Evolutionary conservation across 2,329 filamentous ascomycete genomes (phyloP), one percentile per base, ranked within the genome.

Genomic region (Talaromyces rugulosus): DNA sequence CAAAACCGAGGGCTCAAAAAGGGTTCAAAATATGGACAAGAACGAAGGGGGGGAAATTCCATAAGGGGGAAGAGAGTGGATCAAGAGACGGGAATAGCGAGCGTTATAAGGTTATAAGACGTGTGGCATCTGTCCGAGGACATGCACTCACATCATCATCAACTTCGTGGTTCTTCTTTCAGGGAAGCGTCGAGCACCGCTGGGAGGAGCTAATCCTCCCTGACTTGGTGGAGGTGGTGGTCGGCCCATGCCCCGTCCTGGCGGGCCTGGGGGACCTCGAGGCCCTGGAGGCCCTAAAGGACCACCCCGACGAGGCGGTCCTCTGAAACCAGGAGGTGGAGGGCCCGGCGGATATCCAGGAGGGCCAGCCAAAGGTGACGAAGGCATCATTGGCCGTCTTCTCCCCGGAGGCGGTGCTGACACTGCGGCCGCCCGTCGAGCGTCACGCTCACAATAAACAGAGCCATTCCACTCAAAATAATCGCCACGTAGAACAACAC

Each of bases 391-490:
- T 5, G 75, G 72, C 16, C 72, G 70, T n/a, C 66, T 78, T 42
- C 70, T 76, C 11, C 62, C 64, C 72, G 62, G 58, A 28, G 54
- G 36, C 33, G 31, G 28, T 30, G 73, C 68, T 3, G 69, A 68
- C 53, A 69, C 64, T 66, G 77, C 69, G 52, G 77, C 78, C n/a
- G 80, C 81, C 60, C 82, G 80, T 74, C 87, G 88, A 4, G 92
- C 93, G 73, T 98, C 92, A 52, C 88, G 86, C 75, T 98, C 94
- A 75, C 94, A 99, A 72, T 90, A 96, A 0, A 90, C 86, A 52
- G 81, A 83, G 28, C 91, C 91, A 47, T 86, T 87, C 67, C 96
- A 89, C 74, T 98, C 93, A 70, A 95, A 97, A 74, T 98, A 98
- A 64, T 95, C 94, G 52, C 94, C 89, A 23, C 85, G 84, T 12